Evolutionary conservation across 2,329 filamentous ascomycete genomes (phyloP).

Genomic region (Alternaria sp.): DNA sequence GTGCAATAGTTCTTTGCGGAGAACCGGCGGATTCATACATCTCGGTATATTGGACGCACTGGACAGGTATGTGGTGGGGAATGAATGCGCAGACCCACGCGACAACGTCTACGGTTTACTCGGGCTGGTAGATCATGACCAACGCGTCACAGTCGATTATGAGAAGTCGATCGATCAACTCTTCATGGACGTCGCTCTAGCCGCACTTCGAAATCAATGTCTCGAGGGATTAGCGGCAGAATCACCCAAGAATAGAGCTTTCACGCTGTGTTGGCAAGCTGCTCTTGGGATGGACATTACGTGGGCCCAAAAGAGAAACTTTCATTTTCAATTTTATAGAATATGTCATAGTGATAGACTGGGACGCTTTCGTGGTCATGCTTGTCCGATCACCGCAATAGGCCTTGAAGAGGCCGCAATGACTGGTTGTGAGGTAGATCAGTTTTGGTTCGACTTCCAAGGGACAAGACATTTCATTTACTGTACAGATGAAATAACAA

Average conservation of each 20-base stretch:
- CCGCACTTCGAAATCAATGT: neutral
- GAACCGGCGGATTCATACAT: neutral
- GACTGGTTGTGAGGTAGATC: neutral
- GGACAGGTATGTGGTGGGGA: neutral
- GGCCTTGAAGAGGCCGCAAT: neutral
- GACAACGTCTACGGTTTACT: neutral
- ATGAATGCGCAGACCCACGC: neutral
- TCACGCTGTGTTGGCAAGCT: neutral
- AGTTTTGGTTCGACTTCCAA: neutral
- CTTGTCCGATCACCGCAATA: neutral
- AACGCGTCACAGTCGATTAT: neutral
- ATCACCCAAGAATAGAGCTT: too few relatives aligned
- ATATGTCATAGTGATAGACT: neutral
- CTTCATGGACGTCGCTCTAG: fast-evolving
- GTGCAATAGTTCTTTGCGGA: neutral
- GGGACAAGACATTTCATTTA: neutral
- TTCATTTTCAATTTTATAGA: fast-evolving
- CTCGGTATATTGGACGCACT: fast-evolving
- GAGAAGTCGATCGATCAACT: neutral
- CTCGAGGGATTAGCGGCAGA: neutral
- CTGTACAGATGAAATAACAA: neutral
- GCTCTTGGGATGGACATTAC: neutral
- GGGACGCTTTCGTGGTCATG: neutral
- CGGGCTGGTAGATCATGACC: fast-evolving
- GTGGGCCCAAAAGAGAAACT: fast-evolving